phyloP scores from a whole-genome alignment of 2,329 filamentous ascomycete genomes.

The Botryotinia narcissicola region DNA sequence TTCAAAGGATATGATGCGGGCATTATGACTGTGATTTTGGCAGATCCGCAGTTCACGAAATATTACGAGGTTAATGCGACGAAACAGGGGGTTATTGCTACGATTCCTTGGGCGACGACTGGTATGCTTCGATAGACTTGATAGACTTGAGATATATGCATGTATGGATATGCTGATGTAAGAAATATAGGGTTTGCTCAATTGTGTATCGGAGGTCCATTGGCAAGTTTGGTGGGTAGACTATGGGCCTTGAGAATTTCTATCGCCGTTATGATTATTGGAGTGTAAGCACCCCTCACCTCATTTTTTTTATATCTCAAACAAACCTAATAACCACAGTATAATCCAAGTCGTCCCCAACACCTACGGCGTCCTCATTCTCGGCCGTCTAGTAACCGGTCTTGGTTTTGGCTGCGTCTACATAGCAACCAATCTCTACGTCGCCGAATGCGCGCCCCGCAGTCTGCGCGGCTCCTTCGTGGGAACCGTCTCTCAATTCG shows the following conservation, averaged over 20 bases:
- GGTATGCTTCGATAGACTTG: constrained; percentile 26
- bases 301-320: neutral
- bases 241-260: constrained; percentile 44
- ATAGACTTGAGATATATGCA: neutral
- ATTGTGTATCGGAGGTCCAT: constrained; percentile 42
- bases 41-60: constrained; percentile 43
- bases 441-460: constrained; percentile 44
- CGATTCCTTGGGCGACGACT: constrained; percentile 45
- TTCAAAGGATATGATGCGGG: constrained; percentile 46
- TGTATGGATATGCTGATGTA: neutral
- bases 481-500: constrained; percentile 43
- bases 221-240: constrained; percentile 41
- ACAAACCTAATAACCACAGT: constrained; percentile 25
- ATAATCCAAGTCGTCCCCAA: constrained; percentile 44
- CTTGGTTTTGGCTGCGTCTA: constrained; percentile 45
- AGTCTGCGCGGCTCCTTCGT: constrained; percentile 44
- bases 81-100: constrained; percentile 42
- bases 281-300: constrained; percentile 35
- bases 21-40: constrained; percentile 46
- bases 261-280: constrained; percentile 42
- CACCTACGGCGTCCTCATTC: constrained; percentile 42
- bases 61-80: constrained; percentile 43
- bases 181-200: constrained; percentile 39
- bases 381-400: constrained; percentile 43
- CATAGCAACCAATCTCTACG: constrained; percentile 44